Conservation (phyloP, 2,329 filamentous ascomycete species). For the Xylaria sp. region DNA sequence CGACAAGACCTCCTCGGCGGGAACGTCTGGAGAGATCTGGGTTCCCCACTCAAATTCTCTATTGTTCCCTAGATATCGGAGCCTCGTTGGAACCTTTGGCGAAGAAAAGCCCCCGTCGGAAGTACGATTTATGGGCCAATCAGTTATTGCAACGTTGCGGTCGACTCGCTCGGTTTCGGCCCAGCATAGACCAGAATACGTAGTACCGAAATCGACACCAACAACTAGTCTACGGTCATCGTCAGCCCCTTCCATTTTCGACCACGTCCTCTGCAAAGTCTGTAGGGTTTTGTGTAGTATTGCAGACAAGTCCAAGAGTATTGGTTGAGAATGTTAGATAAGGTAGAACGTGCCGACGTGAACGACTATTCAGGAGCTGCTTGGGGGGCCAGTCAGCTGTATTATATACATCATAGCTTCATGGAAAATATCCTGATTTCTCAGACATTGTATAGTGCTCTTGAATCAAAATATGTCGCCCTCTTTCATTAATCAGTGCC, state of each 20-base stretch:
- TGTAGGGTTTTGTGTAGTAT: no score
- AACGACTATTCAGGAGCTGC: no score
- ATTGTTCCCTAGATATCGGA: conserved; percentile 46
- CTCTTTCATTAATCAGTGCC: no score
- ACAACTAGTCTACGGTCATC: conserved; percentile 46
- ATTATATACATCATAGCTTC: no score
- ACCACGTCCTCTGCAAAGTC: background rate
- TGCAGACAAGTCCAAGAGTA: no score
- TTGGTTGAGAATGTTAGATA: no score
- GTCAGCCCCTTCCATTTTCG: background rate
- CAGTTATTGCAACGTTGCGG: conserved; percentile 45
- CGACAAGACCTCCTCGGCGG: conserved; percentile 43
- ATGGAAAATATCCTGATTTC: no score
- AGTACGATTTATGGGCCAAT: conserved; percentile 47
- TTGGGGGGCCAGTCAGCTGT: no score
- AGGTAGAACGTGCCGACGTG: no score
- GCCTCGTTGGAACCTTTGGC: conserved; percentile 53
- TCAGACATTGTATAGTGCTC: no score
- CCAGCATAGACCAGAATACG: conserved; percentile 59
- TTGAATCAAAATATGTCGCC: no score
- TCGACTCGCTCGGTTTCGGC: conserved; percentile 48
- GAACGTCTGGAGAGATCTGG: conserved; percentile 47
- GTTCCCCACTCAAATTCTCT: conserved; percentile 53
- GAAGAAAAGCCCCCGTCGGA: conserved; percentile 42
- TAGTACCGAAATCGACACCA: conserved; percentile 60